Evolutionary conservation across 2,329 filamentous ascomycete species (phyloP), one percentile per base, ranked within the genome.

Genomic region (Scedosporium apiospermum): DNA sequence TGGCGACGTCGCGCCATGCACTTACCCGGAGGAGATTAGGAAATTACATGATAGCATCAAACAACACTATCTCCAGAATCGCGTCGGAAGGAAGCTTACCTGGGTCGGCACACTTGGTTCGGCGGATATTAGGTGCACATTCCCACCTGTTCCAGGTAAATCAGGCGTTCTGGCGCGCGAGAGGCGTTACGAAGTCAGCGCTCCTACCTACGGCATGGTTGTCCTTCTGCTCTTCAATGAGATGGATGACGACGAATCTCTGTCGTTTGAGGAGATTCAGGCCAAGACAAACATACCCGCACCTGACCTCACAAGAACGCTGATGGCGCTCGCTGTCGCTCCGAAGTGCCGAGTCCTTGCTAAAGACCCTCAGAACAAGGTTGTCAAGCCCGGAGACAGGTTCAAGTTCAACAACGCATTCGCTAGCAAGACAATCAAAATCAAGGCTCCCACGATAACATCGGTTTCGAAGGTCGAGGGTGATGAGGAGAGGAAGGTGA

Each of bases 181-280:
- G 66, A 82, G 89, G 41, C 87, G 88, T 42, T 93, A 98, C 70
- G 95, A 99, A 69, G 79, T 99, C 62, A 96, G 92, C 65, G 92
- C 96, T 21, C 89, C 92, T 1, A 98, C 95, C 0, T 95, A 95
- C 72, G 91, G 88, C 68, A 96, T 98, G 90, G 78, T 97, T 21
- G 87, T 98, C 26, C 76, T 99, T 21, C 74, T 96, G 55, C 83
- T 97, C 0, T 99, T 98, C 81, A 98, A 98, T 69, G 86, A 93
- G 44, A 70, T 96, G 0, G 72, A 71, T 2, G 78, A 82, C 5
- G 79, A 72, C 34, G 75, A 79, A 66, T 78, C 74, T 57, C 72
- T 88, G 16, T 76, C 79, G 0, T 84, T 86, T 62, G 89, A 95
- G 62, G 90, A 96, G 65, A 95, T 98, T 30, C 89, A 95, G 71